Evolutionary conservation across 768 basidiomycete genomes (phyloP), one percentile per base, ranked within the genome.

Genomic region (Lactarius vividus): DNA sequence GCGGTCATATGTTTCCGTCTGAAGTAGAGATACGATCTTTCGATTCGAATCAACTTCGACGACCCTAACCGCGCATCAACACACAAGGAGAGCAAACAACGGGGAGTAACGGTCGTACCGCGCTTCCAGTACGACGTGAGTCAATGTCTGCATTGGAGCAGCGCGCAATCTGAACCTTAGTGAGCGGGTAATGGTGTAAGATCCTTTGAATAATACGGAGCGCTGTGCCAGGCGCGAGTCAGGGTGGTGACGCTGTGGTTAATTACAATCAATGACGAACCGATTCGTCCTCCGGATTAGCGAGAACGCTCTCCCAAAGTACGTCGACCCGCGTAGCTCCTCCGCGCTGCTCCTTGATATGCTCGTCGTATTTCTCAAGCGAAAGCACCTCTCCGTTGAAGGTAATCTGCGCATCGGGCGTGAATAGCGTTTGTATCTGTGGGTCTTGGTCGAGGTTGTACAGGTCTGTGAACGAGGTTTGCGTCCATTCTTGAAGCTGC

Each of bases 121-220:
- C 11, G 59, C 64, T 15, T 61, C 18, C 23, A 66, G 13, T 11
- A 40, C 37, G 23, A 61, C 64, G 29, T 54, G 29, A 15, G 54
- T 61, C 29, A 57, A 15, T 3, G 26, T 42, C 54, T 66, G 53
- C 64, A 61, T 61, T 3, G 59, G 64, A 1, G 54, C 46, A 10
- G 33, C 64, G 29, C 59, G 64, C 31, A 66, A 23, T 42, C 64
- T 54, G 35, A 66, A 9, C 49, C 35, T 66, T 9, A 57, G n/a
- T 3, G 59, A 42, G 31, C 28, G 54, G 26, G 64, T 66, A 18
- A 66, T n/a, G 20, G 52, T 54, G 31, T 66, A 66, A 10, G 55
- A 56, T 13, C 59, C 60, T 55, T 53, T 59, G 53, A 23, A 61
- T 53, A 23, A 65, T 46, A 42, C 37, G 28, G 31, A 23, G 33